Base-by-base conservation (phyloP, 345 rosid species). In the Rubroshorea leprosula region DNA sequence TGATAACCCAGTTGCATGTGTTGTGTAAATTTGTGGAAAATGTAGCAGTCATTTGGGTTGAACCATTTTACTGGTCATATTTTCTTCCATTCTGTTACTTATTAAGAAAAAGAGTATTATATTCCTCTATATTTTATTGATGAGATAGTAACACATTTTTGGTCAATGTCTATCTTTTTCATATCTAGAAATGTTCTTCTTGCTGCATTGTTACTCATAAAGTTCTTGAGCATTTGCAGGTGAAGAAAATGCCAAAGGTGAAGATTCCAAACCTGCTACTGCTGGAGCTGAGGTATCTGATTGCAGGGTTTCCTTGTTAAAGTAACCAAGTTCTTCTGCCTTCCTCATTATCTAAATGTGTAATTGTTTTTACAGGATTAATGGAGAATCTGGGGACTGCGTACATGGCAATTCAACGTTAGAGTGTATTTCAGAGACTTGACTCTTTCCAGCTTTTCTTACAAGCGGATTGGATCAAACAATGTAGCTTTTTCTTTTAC, bases 271-370 rank as follows among this genome's bases (percentile, higher is more conserved):
- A 64, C 74, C 47, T 44, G 9, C 91, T 41, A 49, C 57, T 3
- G 83, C 82, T 9, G 92, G 83, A 50, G 73, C 79, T 21, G 83
- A 83, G 89, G n/a, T n/a, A n/a, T n/a, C n/a, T n/a, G n/a, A n/a
- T n/a, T n/a, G n/a, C n/a, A n/a, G n/a, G n/a, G n/a, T n/a, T n/a
- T n/a, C n/a, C n/a, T n/a, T n/a, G n/a, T n/a, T n/a, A n/a, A n/a
- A n/a, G n/a, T n/a, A n/a, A n/a, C n/a, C n/a, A n/a, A n/a, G n/a
- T n/a, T n/a, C n/a, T n/a, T n/a, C n/a, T n/a, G n/a, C n/a, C n/a
- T n/a, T n/a, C n/a, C n/a, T n/a, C n/a, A n/a, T n/a, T n/a, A n/a
- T n/a, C n/a, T n/a, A n/a, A n/a, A n/a, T n/a, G n/a, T n/a, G 96
- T 83, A 50, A 54, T 56, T 48, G 54, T 11, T 49, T 41, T 13